Evolutionary conservation across 2,329 filamentous ascomycete genomes (phyloP).

Genomic region (Fusarium duplospermum): DNA sequence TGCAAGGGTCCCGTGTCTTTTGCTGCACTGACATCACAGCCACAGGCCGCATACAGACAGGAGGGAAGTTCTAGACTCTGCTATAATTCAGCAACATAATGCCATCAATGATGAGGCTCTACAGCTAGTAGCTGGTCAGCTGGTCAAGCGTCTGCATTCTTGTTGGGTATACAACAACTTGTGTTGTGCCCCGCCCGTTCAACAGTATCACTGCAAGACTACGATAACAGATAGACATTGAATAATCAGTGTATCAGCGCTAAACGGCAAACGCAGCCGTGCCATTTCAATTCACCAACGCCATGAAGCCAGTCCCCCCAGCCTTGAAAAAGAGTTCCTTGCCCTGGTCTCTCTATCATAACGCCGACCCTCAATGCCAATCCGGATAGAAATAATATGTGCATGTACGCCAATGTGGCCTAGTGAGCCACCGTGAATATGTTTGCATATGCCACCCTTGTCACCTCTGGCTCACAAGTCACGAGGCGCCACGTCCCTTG

Average conservation of each 20-base stretch:
- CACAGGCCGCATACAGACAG: constrained; percentile 8
- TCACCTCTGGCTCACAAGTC: constrained; percentile 27
- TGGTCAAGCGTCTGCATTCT: not conserved
- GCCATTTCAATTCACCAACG: constrained; percentile 21
- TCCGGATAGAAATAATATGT: not conserved
- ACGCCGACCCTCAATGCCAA: constrained; percentile 32
- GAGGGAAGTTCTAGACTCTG: not conserved
- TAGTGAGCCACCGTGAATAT: not conserved
- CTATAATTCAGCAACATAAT: not conserved
- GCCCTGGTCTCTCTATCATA: constrained; percentile 25
- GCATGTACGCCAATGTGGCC: constrained; percentile 1
- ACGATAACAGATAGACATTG: constrained; percentile 1
- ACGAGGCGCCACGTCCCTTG: constrained; percentile 44
- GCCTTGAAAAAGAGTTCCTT: constrained; percentile 3
- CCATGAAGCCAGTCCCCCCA: constrained; percentile 13
- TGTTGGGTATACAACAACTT: not conserved
- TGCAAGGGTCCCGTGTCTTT: constrained; percentile 8
- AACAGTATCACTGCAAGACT: not conserved
- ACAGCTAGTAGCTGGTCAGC: not conserved
- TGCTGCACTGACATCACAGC: constrained; percentile 35
- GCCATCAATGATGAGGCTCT: not conserved
- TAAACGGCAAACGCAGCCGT: not conserved
- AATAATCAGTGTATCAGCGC: not conserved
- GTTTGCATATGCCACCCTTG: not conserved
- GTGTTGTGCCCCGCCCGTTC: not conserved